Base-by-base conservation (phyloP, 352 stramenopile genomes). In the Phytophthora palmivora region DNA sequence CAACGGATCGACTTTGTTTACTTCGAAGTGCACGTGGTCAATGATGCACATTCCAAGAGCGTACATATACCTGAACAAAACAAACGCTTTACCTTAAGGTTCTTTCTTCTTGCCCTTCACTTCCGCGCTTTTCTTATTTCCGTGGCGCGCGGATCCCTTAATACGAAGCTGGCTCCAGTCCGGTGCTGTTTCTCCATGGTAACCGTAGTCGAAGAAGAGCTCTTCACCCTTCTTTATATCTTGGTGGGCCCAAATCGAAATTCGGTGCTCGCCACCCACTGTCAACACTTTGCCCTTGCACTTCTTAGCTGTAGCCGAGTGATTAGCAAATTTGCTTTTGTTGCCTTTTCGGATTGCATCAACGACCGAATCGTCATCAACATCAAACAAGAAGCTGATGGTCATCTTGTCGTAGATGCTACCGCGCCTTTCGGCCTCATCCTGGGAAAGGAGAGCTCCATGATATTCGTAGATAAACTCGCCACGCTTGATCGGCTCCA, bases 261-360 rank as follows among this genome's bases (percentile, higher is more conserved):
- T 97, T 38, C 83, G 78, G 64, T 93, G 79, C 46, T 97, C 85
- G 8, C 93, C 91, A 33, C 89, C 84, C 1, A 97, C 87, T 26
- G 78, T 74, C 43, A 96, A 50, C 38, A 95, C 82, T 59, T 89
- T 91, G 1, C 90, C 74, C 45, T 83, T 78, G 58, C 87, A 95
- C 53, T 98, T 98, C 4, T 87, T 84, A 16, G 76, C 48, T 22
- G 68, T 67, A 19, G 47, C 63, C 15, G 63, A 78, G 63, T 98
- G 91, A 60, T 97, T 96, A 0, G 82, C 79, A 55, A 96, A 98
- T 46, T 92, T 89, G 48, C 88, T 94, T 76, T 98, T 98, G 80
- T 98, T 98, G 19, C 96, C 95, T 46, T 94, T 94, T 39, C 87
- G 82, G 38, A 92, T 89, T 6, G 94, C 92, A 72, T 98, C 95